These are phyloP conservation scores for Paracamarosporium sp. DNA, from an alignment of 2,329 filamentous ascomycete species.

Conservation along the genomic window DNA sequence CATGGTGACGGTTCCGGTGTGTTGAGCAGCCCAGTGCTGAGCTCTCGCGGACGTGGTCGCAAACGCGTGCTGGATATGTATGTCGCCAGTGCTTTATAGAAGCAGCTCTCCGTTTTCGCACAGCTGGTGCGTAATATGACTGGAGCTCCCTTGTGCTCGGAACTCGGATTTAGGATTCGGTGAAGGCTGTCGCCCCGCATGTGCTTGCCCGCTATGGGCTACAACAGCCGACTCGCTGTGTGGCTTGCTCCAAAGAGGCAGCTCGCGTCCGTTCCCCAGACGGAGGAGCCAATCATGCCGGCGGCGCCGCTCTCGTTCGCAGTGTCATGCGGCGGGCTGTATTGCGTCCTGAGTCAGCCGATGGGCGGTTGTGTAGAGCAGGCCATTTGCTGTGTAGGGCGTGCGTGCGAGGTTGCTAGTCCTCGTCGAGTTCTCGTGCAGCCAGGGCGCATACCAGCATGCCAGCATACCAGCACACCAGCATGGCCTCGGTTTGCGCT, in stretches of 20 bases:
- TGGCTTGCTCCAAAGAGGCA: background rate
- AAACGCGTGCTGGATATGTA: background rate
- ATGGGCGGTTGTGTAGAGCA: background rate
- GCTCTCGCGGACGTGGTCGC: background rate
- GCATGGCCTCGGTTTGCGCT: no score
- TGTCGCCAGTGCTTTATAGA: background rate
- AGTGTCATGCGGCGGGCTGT: background rate
- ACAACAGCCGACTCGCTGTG: background rate
- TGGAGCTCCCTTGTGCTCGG: background rate
- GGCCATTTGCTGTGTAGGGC: no score
- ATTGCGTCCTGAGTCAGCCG: background rate
- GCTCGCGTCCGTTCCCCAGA: background rate
- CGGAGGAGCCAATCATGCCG: background rate
- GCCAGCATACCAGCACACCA: no score
- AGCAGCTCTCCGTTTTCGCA: background rate
- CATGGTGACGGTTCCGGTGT: constrained; percentile 24
- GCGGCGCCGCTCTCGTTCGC: background rate
- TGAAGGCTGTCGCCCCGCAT: constrained; percentile 2
- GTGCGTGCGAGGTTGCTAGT: no score
- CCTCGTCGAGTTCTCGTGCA: no score
- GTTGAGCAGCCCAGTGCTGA: constrained; percentile 14
- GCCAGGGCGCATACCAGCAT: no score
- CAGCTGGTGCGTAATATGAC: background rate
- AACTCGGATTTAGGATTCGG: background rate
- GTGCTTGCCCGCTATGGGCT: background rate